A percentile compares a stretch with the other conserved stretches of the same genome.
These are phyloP conservation scores for Globisporangium cylindrosporum DNA, from an alignment of 352 stramenopile species.

Conservation along the genomic window DNA sequence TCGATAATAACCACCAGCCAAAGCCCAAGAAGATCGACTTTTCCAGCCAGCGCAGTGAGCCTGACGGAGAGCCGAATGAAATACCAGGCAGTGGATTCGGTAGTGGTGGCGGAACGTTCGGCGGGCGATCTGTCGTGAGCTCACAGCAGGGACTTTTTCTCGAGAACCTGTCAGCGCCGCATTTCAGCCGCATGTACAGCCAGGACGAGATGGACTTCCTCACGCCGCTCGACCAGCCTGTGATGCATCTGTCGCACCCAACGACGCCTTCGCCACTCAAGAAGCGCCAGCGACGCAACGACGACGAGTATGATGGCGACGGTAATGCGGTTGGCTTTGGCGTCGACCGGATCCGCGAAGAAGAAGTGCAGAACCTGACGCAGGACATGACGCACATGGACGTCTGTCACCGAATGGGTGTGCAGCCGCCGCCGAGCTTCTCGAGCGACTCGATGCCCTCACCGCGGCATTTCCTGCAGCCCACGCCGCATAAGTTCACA, in stretches of 20 bases:
- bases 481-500: constrained; percentile 27
- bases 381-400: constrained; percentile 81
- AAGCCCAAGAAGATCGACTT: constrained; percentile 82
- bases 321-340: neutral
- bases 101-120: neutral
- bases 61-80: constrained; percentile 49
- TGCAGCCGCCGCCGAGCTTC: constrained; percentile 37
- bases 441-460: constrained; percentile 51
- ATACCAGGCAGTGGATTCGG: neutral
- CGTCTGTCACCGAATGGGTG: constrained; percentile 22
- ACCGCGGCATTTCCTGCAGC: constrained; percentile 34
- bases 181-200: constrained; percentile 57
- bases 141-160: constrained; percentile 35
- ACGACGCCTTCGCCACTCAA: constrained; percentile 82
- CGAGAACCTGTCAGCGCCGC: constrained; percentile 28
- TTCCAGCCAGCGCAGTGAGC: constrained; percentile 70
- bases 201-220: constrained; percentile 87
- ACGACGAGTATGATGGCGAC: constrained; percentile 5
- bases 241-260: constrained; percentile 78
- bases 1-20: constrained; percentile 13
- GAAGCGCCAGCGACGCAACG: constrained; percentile 55
- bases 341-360: constrained; percentile 43
- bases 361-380: constrained; percentile 68
- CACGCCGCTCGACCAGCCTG: constrained; percentile 77
- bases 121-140: constrained; percentile 7